Evolutionary conservation across 1,139 yeast genomes (phyloP), one percentile per base, ranked within the genome.

Genomic region (Geotrichum phurueaensis): DNA sequence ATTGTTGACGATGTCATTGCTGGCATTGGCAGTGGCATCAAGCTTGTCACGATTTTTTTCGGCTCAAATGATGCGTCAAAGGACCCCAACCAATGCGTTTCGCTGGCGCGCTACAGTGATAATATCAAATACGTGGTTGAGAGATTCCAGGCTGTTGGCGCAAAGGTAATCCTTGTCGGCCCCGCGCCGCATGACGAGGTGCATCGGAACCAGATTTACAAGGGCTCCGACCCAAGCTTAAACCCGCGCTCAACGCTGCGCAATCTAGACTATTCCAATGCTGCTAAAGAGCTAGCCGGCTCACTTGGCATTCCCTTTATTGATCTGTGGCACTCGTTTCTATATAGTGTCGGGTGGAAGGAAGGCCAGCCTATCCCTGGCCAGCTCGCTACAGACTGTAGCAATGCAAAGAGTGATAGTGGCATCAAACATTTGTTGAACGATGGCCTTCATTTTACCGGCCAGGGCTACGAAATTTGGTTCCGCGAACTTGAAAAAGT

Each of bases 51-150:
- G 0, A 74, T 89, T 2, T 88, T 86, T 71, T 83, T 87, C 67
- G 96, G 96, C 0, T 81, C 95, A 12, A 89, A 89, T 68, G 96
- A 89, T 70, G 84, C 89, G 0, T 76, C 76, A 25, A 70, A 81
- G 29, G 81, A 79, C 3, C 71, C 33, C 5, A 66, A 76, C 2
- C 96, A 87, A 69, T 76, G 76, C 25, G 89, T 87, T 1, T 79
- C 81, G 1, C 54, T 84, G 10, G 79, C 74, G 0, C 76, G 80
- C 61, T 88, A 75, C 68, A 62, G 71, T 23, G 73, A 71, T 9
- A 88, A 89, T 68, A 73, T 82, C 61, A 69, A 67, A 13, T 65
- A 64, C 22, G 70, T 87, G 67, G 75, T 83, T 5, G 64, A 73
- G 13, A 62, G 75, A 58, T 76, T 82, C 15, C 66, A 72, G 36